Base-by-base conservation (phyloP, 192 early-diverging fungal species). In the Podila epicladia region DNA sequence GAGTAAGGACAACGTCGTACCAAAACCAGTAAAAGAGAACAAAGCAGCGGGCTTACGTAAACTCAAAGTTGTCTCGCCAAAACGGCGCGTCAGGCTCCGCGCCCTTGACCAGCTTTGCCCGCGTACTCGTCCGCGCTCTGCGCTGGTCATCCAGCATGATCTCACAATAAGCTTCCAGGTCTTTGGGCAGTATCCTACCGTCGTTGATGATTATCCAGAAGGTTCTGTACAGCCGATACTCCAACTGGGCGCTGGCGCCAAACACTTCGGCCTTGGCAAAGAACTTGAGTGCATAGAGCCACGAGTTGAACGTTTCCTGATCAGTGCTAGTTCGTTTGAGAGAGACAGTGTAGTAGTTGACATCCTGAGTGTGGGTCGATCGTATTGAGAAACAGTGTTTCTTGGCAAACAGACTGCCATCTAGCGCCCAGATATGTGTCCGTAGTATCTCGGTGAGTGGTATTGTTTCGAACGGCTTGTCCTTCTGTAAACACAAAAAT, bases 21-120 rank as follows among this genome's bases (percentile, higher is more conserved):
- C 41, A 45, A 17, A 45, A 17, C 11, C 41, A 45, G 17, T 15
- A 45, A 2, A n/a, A 20, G 22, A 59, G 59, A 15, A 9, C 17
- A 32, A 64, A 41, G 24, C 0, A 48, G 38, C 15, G 0, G 17
- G n/a, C 73, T 65, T 82, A 85, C 85, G 73, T 82, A 50, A 87
- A 79, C 24, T 76, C 73, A 65, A 87, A 85, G 17, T 70, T 73
- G 49, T 87, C 86, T 31, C 82, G 57, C 86, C 86, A 87, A 49
- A 83, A 83, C 19, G 84, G 77, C 12, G 74, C 37, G 29, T 71
- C 75, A 9, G 29, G 51, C 58, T 79, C 70, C 7, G 69, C 53
- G 3, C 64, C 64, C 28, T 60, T 72, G 17, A 62, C 15, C 17
- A 63, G 64, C 17, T 79, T 82, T 20, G 65, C 68, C n/a, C 82